Base-by-base conservation (phyloP, 2,329 filamentous ascomycete species). In the Pezicula rhizophila region DNA sequence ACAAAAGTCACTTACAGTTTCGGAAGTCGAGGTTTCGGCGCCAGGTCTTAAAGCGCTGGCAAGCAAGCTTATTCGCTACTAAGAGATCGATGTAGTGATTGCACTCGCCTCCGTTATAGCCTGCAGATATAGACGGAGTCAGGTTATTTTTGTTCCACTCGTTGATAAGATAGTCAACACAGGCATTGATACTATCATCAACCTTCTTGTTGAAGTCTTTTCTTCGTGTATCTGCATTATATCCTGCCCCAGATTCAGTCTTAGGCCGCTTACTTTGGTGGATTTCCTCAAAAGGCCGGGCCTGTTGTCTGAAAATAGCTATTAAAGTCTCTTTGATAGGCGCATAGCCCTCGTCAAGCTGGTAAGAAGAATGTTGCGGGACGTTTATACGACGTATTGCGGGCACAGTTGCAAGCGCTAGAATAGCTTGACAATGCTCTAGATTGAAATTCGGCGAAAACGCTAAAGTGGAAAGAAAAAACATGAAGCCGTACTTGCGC, bases 401-500 rank as follows among this genome's bases (percentile, higher is more conserved):
- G 2, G 55, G 50, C 2, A 57, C 47, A 8, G 57, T 61, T 14
- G 62, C 58, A 43, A 66, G 59, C 17, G 63, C 61, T 8, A 68
- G 50, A 5, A 68, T 52, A 1, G 62, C 60, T 23, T 62, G 55
- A 25, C 65, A 46, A 11, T 66, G 33, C n/a, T 52, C 35, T 20
- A 50, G 33, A 3, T 64, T 50, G 6, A 52, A 53, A 8, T 59
- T 20, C 25, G 51, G 35, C 0, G 57, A 56, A 46, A 57, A 65
- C 8, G 58, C 35, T 2, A 67, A 41, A 2, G 59, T 60, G 4
- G 56, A 52, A 8, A 68, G 52, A 14, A 59, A 52, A 3, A 64
- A 52, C 53, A 66, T 63, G 12, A 67, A 46, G 8, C 49, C 53
- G 38, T 59, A 64, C 39, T 54, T 62, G 40, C 60, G 57, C 42